Conservation (phyloP, 257 asterid species). For the Solanum neorickii region DNA sequence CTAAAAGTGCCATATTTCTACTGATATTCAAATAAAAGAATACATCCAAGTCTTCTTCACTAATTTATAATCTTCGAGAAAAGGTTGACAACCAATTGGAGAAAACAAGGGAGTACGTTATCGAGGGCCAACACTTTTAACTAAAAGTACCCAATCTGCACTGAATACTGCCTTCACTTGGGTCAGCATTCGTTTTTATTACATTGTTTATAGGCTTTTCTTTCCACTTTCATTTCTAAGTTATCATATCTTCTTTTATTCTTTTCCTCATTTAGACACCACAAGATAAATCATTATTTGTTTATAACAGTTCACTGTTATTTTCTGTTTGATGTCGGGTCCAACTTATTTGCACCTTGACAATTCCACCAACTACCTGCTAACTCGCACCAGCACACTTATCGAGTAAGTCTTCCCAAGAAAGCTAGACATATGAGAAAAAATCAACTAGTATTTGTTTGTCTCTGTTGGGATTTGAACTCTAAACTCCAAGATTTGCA, state of each 20-base stretch:
- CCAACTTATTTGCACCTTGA: neutral
- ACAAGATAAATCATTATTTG: neutral
- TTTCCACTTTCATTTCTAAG: neutral
- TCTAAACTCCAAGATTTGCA: neutral
- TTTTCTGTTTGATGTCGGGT: neutral
- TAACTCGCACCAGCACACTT: neutral
- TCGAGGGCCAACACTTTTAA: neutral
- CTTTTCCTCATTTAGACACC: neutral
- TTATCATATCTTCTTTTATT: neutral
- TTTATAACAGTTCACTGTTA: neutral
- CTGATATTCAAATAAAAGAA: neutral
- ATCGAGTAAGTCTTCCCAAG: neutral
- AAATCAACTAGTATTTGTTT: neutral
- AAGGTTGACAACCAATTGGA: neutral
- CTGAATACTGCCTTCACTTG: neutral
- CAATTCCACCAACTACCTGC: neutral
- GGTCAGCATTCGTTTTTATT: neutral
- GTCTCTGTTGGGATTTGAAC: neutral
- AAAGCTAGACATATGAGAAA: neutral
- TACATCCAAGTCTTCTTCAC: neutral
- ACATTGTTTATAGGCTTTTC: neutral
- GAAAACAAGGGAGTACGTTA: neutral
- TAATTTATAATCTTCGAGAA: neutral
- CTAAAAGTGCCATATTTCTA: neutral
- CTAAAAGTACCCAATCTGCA: neutral